Evolutionary conservation across 371 early-diverging fungal species (phyloP).

Genomic region (Rhizopus microsporus): DNA sequence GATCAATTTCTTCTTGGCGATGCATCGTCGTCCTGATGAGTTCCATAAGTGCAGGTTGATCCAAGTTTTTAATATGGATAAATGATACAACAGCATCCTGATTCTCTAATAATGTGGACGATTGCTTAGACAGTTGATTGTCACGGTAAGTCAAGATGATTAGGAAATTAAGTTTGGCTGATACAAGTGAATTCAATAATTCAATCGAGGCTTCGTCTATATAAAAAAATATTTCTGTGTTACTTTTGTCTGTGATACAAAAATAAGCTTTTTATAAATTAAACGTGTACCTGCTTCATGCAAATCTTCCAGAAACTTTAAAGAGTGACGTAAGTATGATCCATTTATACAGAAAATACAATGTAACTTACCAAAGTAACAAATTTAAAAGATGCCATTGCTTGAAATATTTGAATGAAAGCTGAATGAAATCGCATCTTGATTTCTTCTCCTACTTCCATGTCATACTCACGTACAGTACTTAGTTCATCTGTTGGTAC

Average conservation of each 20-base stretch:
- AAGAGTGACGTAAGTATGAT: slow-evolving; percentile 8
- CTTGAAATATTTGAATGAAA: slow-evolving; percentile 48
- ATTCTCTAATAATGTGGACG: slow-evolving; percentile 28
- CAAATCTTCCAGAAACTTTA: slow-evolving; percentile 53
- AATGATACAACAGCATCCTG: slow-evolving; percentile 35
- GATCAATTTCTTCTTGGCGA: slow-evolving; percentile 38
- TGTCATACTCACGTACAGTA: slow-evolving; percentile 27
- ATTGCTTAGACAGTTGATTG: slow-evolving; percentile 22
- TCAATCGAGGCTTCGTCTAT: slow-evolving; percentile 53
- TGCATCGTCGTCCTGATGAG: slow-evolving; percentile 47
- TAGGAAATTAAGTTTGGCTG: slow-evolving; percentile 39
- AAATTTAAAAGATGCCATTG: slow-evolving; percentile 49
- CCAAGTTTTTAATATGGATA: slow-evolving; percentile 41
- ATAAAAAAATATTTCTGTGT: background rate
- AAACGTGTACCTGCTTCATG: slow-evolving; percentile 52
- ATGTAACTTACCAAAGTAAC: slow-evolving; percentile 43
- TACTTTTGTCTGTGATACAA: background rate
- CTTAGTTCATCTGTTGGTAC: background rate
- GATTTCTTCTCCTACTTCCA: slow-evolving; percentile 41
- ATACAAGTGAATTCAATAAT: slow-evolving; percentile 41
- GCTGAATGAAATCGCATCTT: slow-evolving; percentile 48
- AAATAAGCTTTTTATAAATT: background rate
- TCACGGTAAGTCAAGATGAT: slow-evolving; percentile 44
- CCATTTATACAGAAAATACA: slow-evolving; percentile 3
- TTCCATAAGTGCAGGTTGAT: slow-evolving; percentile 40